Evolutionary conservation across 169 alveolate genomes (phyloP).

Genomic region (Perkinsus marinus): DNA sequence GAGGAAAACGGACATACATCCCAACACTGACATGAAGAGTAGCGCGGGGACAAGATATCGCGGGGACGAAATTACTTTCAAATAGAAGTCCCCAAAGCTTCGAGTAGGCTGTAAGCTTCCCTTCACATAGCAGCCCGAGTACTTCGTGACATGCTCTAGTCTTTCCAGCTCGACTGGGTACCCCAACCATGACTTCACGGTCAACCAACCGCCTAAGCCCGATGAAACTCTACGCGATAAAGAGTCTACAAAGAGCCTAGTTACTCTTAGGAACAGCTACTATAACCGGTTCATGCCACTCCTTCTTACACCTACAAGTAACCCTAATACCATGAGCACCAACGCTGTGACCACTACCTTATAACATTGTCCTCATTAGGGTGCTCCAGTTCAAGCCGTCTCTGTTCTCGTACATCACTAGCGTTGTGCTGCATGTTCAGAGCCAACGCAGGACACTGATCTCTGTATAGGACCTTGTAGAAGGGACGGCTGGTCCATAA

Average conservation of each 20-base stretch:
- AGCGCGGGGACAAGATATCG: too few species aligned
- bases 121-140: slow-evolving; percentile 18
- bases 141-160: neutral
- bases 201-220: neutral
- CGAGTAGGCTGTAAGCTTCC: slow-evolving; percentile 35
- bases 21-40: too few species aligned
- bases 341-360: slow-evolving; percentile 2
- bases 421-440: slow-evolving; percentile 34
- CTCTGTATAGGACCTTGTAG: neutral
- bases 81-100: slow-evolving; percentile 28
- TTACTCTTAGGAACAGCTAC: neutral
- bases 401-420: slow-evolving; percentile 11
- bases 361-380: slow-evolving; percentile 20
- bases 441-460: neutral
- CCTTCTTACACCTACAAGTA: neutral
- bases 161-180: neutral
- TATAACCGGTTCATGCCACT: neutral
- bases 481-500: neutral
- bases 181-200: neutral
- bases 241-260: neutral
- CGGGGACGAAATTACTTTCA: slow-evolving; percentile 2
- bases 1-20: too few species aligned
- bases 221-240: neutral
- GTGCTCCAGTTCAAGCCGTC: slow-evolving; percentile 15
- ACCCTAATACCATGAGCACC: neutral